Evolutionary conservation across 2,329 filamentous ascomycete species (phyloP).

Genomic region (Calonectria pseudoturangicola): DNA sequence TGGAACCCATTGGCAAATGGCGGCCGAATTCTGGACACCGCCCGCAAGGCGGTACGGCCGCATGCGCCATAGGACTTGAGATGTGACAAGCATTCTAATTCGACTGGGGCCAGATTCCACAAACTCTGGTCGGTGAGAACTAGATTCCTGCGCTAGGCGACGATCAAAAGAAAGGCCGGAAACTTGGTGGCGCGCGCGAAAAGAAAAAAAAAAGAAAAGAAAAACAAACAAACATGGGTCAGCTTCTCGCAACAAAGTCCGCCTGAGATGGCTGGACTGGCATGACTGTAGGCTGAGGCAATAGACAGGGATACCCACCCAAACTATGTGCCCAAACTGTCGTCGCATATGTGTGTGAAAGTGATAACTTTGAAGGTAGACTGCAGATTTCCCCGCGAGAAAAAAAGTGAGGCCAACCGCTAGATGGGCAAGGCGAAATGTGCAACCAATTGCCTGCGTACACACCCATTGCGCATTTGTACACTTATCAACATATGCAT

Average conservation of each 20-base stretch:
- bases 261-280: conserved; percentile 35
- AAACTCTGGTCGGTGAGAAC: conserved; percentile 15
- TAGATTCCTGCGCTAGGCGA: conserved; percentile 33
- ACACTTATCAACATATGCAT: conserved; percentile 21
- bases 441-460: conserved; percentile 28
- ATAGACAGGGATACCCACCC: conserved; percentile 44
- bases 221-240: conserved; percentile 40
- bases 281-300: conserved; percentile 42
- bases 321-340: conserved; percentile 32
- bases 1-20: conserved; percentile 39
- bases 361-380: conserved; percentile 20
- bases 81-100: conserved; percentile 18
- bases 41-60: conserved; percentile 36
- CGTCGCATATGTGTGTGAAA: conserved; percentile 43
- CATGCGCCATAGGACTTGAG: conserved; percentile 23
- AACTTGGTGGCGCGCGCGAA: conserved; percentile 24
- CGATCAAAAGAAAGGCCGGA: conserved; percentile 29
- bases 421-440: conserved; percentile 20
- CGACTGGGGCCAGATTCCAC: conserved; percentile 5
- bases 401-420: conserved; percentile 38
- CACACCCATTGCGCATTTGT: conserved; percentile 31
- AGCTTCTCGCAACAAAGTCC: conserved; percentile 40
- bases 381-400: conserved; percentile 23
- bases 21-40: conserved; percentile 16
- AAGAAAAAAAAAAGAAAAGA: conserved; percentile 4